phyloP scores from a whole-genome alignment of 1,139 yeast genomes.

The Yamadazyma spencermartinsiae region DNA sequence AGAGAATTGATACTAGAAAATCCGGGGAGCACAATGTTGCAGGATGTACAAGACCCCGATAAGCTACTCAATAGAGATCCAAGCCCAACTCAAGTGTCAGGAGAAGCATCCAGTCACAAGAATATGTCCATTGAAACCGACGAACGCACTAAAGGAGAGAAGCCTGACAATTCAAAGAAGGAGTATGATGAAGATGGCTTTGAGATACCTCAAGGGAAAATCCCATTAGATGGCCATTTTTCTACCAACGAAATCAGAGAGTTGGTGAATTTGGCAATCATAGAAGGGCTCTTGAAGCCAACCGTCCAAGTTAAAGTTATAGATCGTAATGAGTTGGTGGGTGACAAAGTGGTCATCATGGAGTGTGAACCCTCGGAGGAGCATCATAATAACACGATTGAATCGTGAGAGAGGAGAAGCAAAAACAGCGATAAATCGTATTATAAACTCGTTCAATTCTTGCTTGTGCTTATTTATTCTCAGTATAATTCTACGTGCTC shows the following conservation, averaged over 20 bases:
- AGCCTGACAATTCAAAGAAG: background rate
- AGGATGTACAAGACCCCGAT: background rate
- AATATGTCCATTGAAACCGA: constrained; percentile 5
- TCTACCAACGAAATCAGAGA: constrained; percentile 35
- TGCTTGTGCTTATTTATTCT: background rate
- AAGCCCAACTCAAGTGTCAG: background rate
- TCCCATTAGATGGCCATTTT: constrained; percentile 44
- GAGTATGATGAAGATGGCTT: constrained; percentile 37
- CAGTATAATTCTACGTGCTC: background rate
- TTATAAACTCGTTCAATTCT: no score
- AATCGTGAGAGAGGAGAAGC: no score
- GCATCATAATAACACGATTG: no score
- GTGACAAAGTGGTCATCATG: constrained; percentile 19
- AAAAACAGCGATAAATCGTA: constrained; percentile 1
- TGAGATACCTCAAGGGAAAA: constrained; percentile 38
- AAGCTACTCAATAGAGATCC: background rate
- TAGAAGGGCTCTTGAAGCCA: constrained; percentile 29
- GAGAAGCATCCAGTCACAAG: background rate
- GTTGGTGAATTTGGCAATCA: constrained; percentile 32
- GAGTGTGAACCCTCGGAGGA: constrained; percentile 8
- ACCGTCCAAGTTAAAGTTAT: constrained; percentile 29
- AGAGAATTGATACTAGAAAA: constrained; percentile 17
- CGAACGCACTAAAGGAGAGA: constrained; percentile 6
- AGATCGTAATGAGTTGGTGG: constrained; percentile 20
- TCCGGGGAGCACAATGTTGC: constrained; percentile 6